Percentiles rank a stretch among this genome's conserved stretches.
Conservation (phyloP, 129 eudicot species). For the Gnaphalium uliginosum region DNA sequence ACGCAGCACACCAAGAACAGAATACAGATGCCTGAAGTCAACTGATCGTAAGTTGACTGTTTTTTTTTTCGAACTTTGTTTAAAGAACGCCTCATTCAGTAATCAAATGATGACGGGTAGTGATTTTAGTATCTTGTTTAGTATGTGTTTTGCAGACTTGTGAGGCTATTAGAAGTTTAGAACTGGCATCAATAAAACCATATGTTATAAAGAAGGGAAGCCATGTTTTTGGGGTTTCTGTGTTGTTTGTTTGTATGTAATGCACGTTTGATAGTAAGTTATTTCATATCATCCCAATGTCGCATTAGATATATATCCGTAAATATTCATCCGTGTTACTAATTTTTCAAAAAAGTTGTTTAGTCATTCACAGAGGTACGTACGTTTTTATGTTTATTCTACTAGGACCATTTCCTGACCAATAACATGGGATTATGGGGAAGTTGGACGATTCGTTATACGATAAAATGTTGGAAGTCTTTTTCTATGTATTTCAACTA, state of each 20-base stretch:
- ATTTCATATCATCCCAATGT: no score
- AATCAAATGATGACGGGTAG: background rate
- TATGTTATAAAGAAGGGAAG: constrained; percentile 12
- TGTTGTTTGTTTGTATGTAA: background rate
- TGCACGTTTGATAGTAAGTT: background rate
- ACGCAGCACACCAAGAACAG: constrained; percentile 32
- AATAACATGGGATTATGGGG: no score
- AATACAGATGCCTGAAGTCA: constrained; percentile 23
- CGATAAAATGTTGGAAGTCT: no score
- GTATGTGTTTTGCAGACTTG: constrained; percentile 4
- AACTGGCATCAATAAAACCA: constrained; percentile 19
- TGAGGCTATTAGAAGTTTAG: background rate
- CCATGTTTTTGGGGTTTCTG: constrained; percentile 8
- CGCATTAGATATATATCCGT: no score
- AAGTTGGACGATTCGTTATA: no score
- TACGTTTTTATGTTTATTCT: no score
- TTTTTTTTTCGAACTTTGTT: constrained; percentile 5
- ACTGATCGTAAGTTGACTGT: constrained; percentile 14
- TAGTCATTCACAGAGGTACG: no score
- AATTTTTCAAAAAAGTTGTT: no score
- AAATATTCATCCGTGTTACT: no score
- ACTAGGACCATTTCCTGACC: no score
- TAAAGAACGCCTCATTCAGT: constrained; percentile 6
- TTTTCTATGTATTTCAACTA: no score
- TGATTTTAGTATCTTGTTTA: background rate